These are phyloP conservation scores for Fraxinus floribunda DNA, from an alignment of 305 asterid genomes.

Conservation along the genomic window DNA sequence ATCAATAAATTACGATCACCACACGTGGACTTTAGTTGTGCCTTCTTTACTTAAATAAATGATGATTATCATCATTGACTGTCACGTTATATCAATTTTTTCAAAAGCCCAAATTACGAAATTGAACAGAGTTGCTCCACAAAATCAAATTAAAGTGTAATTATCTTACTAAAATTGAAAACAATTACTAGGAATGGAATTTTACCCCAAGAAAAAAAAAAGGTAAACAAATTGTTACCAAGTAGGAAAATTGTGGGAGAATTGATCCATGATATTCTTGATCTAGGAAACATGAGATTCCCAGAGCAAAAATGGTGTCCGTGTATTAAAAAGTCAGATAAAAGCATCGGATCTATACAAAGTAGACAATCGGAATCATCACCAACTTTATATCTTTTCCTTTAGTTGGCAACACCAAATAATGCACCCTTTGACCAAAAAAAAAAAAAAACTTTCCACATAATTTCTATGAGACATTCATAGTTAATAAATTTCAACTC, in stretches of 20 bases:
- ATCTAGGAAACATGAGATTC: slow-evolving; percentile 13
- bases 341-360: slow-evolving; percentile 17
- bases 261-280: not conserved
- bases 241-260: not conserved
- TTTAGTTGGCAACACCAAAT: slow-evolving; percentile 9
- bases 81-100: not conserved
- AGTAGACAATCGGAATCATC: slow-evolving; percentile 14
- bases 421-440: not conserved
- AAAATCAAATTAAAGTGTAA: no score
- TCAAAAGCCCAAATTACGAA: not conserved
- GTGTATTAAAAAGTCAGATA: not conserved
- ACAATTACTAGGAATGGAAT: not conserved
- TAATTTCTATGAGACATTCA: not conserved
- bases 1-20: not conserved
- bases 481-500: not conserved
- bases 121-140: no score
- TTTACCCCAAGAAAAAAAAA: no score
- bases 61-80: not conserved
- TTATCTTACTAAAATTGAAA: no score
- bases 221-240: not conserved
- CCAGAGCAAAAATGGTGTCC: slow-evolving; percentile 15
- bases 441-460: not conserved
- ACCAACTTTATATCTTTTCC: not conserved
- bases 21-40: no score
- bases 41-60: no score